Conservation (phyloP, 805 yeast genomes). For the Candida dajiaensis region DNA sequence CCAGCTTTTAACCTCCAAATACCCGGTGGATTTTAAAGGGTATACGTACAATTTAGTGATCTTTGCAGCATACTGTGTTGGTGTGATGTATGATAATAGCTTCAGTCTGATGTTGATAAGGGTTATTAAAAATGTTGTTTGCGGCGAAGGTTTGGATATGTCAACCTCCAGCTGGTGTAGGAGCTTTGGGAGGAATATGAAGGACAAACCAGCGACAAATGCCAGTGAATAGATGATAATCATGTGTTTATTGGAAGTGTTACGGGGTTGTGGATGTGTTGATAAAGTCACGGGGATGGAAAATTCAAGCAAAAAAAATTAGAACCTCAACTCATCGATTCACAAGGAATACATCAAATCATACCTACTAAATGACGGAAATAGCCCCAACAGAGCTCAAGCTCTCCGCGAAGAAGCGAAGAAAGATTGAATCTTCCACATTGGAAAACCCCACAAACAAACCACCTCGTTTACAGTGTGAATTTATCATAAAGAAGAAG, state of each 20-base stretch:
- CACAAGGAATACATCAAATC: too few species aligned
- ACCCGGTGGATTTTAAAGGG: slow-evolving; percentile 17
- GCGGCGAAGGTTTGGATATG: background rate
- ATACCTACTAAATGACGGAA: background rate
- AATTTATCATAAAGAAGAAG: slow-evolving; percentile 42
- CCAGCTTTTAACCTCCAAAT: slow-evolving; percentile 12
- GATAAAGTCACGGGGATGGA: too few species aligned
- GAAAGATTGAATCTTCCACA: slow-evolving; percentile 7
- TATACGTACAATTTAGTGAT: slow-evolving; percentile 12
- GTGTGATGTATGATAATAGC: background rate
- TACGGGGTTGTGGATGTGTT: background rate
- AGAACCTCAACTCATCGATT: background rate
- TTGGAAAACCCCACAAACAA: slow-evolving; percentile 2
- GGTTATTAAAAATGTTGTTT: background rate
- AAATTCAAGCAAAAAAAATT: too few species aligned
- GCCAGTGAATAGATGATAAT: background rate
- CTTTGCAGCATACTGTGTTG: slow-evolving; percentile 4
- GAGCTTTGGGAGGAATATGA: background rate
- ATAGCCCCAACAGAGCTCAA: background rate
- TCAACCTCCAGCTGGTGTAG: background rate
- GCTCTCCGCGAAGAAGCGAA: slow-evolving; percentile 8
- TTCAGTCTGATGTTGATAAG: background rate
- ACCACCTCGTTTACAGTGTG: slow-evolving; percentile 33
- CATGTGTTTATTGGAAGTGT: background rate
- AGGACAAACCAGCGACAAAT: background rate